Conservation (phyloP, 352 stramenopile genomes). For the Peronospora tabacina region DNA sequence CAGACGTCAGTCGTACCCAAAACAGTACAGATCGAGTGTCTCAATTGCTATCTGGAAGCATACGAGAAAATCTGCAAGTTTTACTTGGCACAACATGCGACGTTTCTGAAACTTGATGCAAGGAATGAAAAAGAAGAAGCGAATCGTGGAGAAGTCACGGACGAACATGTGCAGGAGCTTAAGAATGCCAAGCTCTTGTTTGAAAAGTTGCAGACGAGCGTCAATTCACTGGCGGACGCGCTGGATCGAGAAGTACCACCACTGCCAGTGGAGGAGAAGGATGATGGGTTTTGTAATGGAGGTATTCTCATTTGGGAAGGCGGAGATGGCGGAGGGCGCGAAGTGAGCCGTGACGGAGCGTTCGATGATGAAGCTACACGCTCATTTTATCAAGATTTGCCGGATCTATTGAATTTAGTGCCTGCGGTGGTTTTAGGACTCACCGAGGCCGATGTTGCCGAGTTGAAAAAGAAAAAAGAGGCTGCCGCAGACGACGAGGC, state of each 20-base stretch:
- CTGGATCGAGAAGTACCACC: conserved; percentile 67
- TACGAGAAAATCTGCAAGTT: conserved; percentile 86
- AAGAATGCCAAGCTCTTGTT: conserved; percentile 70
- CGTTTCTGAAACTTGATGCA: conserved; percentile 88
- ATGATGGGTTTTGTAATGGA: conserved; percentile 39
- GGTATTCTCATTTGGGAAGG: conserved; percentile 67
- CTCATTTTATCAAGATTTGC: conserved; percentile 95
- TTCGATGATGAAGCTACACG: conserved; percentile 95
- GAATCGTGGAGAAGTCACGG: conserved; percentile 69
- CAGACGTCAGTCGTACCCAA: conserved; percentile 51
- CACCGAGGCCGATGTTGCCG: conserved; percentile 76
- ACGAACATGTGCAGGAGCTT: conserved; percentile 68
- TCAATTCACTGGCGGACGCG: conserved; percentile 73
- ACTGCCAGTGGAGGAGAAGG: conserved; percentile 52
- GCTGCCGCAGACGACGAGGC: conserved; percentile 33
- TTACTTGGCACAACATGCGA: conserved; percentile 85
- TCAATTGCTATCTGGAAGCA: conserved; percentile 79
- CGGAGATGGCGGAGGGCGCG: conserved; percentile 49
- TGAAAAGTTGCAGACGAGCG: conserved; percentile 79
- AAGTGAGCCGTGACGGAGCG: conserved; percentile 76
- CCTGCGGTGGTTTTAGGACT: conserved; percentile 90
- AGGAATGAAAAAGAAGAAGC: conserved; percentile 89
- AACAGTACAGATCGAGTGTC: conserved; percentile 58
- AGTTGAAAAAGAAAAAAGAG: conserved; percentile 85
- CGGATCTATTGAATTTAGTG: conserved; percentile 91